Base-by-base conservation (phyloP, 2,329 filamentous ascomycete species). In the Chrysoporthe deuterocubensis region DNA sequence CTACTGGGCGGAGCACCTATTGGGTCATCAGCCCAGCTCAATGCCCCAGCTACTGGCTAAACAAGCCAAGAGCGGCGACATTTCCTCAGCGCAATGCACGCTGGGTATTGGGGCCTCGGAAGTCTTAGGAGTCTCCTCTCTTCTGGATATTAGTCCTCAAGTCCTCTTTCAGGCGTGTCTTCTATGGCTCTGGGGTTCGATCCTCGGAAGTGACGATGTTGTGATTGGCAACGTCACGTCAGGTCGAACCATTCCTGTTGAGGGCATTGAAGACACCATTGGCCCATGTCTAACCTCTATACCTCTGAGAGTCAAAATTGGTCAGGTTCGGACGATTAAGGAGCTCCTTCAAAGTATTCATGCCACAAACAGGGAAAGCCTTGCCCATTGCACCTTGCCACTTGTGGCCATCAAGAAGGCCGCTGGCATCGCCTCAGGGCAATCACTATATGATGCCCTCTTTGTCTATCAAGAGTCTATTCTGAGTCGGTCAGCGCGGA, bases 391-490 rank as follows among this genome's bases (percentile, higher is more conserved):
- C 32, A 81, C 81, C 1, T 74, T 94, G 6, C 84, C 92, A 0
- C 82, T 96, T 2, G 80, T 87, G 0, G 88, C 93, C 1, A 92
- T 97, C 71, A 90, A 88, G 73, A 87, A 85, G 71, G 78, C 85
- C 1, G 86, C 84, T 3, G 85, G 84, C 0, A 69, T 90, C 0
- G 79, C 83, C 40, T 82, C 87, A 0, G 81, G 84, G 0, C 83
- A 87, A 50, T 78, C 79, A 1, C 78, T 97, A 0, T 97, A 95
- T 72, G 92, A 97, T 72, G 85, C 90, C 0, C 81, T 97, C 0
- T 90, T 97, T 73, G 89, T 94, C 0, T 97, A 94, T 83, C 94
- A 97, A 73, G 90, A 97, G 74, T 91, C 90, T 0, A 80, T 91
- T 1, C 78, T 81, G 74, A 80, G 73, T 72, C 73, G 70, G 37